Evolutionary conservation across 1,139 yeast genomes (phyloP), one percentile per base, ranked within the genome.

Genomic region (Williopsis jadinii): DNA sequence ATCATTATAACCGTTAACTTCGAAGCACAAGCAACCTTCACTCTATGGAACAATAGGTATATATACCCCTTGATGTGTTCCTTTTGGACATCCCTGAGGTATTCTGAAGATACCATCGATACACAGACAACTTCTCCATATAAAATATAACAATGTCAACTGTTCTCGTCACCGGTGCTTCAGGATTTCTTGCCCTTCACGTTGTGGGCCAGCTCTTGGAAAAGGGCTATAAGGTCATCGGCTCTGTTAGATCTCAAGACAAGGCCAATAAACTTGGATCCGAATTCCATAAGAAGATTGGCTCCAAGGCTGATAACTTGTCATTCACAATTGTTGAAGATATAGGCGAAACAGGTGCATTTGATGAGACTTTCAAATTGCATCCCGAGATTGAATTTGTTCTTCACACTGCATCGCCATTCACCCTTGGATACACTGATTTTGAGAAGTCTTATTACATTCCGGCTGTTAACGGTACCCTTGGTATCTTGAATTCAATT

Each of bases 351-450:
- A 62, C 58, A 5, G 65, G 62, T 34, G 82, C 83, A 1, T 76
- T 77, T 48, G 78, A 75, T 51, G 61, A 62, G 14, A 70, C 70
- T 2, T 64, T 80, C 42, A 54, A 68, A 47, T 58, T 57, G 2
- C 69, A 75, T 51, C 67, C 75, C 2, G 73, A 71, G 28, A 66
- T 76, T 37, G 67, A 69, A 8, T 67, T 65, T 32, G 75, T 79
- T 36, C 53, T 77, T 26, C 86, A 80, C 59, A 73, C 77, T 6
- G 82, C 81, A n/a, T 70, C 78, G 24, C 80, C 80, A 2, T 64
- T 70, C 51, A 42, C 51, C 28, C 58, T 54, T 36, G 62, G 63
- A 36, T 54, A 54, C 30, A 32, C 52, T 33, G 45, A 51, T 28
- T 41, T 43, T 8, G 61, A 61, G 24, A 68, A 68, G 36, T 71